Evolutionary conservation across 352 stramenopile genomes (phyloP), one percentile per base, ranked within the genome.

Genomic region (Phytopythium helicoides): DNA sequence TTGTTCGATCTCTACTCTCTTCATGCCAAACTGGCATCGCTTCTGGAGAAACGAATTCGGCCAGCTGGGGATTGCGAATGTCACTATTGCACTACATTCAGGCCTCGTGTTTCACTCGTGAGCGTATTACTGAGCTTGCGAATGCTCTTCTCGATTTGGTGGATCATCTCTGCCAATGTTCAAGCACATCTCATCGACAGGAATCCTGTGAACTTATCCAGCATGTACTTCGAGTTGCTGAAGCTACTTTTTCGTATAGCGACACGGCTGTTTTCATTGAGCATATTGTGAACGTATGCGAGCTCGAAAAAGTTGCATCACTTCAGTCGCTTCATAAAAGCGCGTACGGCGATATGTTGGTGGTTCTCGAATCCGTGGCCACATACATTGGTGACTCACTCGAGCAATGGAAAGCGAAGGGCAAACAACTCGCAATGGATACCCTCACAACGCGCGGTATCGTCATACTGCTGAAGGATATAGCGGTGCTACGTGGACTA

Each of bases 131-230:
- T 33, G 48, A 73, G 45, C 58, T 89, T 11, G 81, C 66, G 3
- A 60, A 67, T 8, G 53, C 60, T 2, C 52, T 91, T 6, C 44
- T 84, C 23, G 25, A 67, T 19, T 45, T 91, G 22, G 34, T 87
- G 18, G 58, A 56, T 3, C 81, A 91, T 46, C 46, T 86, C 2
- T 40, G 62, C 1, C 62, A 19, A 1, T 89, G 77, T 19, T 26
- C 54, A 26, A 75, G 52, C 31, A 41, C 54, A 41, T 31, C 22
- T 2, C 78, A 87, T 19, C 71, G 71, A 15, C 52, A 58, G 6
- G 65, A 81, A 44, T 88, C 77, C 50, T 68, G 28, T 41, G 56
- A 65, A 39, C 73, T 87, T 34, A 53, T 88, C 36, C 74, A 60
- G 28, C 75, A 76, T 26, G 48, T 62, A 9, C 68, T 87, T 14